Evolutionary conservation across 2,329 filamentous ascomycete species (phyloP), one percentile per base, ranked within the genome.

Genomic region (Aspergillus fischeri): DNA sequence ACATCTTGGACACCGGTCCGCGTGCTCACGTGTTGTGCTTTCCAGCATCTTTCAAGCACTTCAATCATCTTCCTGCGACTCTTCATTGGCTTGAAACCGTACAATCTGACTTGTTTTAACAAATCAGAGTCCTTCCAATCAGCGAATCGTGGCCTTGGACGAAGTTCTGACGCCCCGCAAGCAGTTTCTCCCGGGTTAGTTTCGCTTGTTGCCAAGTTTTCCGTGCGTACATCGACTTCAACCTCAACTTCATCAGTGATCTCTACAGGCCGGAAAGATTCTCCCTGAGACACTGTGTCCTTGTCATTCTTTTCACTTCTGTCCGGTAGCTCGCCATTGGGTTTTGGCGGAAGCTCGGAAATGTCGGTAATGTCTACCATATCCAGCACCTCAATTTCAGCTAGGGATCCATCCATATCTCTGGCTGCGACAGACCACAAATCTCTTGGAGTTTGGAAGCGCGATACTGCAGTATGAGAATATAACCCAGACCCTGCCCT

Each of bases 351-450:
- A 1, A 52, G 45, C 35, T 58, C 53, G 8, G 57, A 49, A 29
- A 38, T 28, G 52, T 63, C 57, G 24, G 67, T 63, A 3, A 79
- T 78, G 24, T 82, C 76, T 4, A 78, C 77, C 20, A 89, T 71
- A 54, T 90, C 83, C 45, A 89, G 74, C 20, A 86, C 76, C 61
- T 88, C 84, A 11, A 85, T 70, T 53, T 87, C 82, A 52, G 90
- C 77, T 2, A 92, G 70, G 14, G 83, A 81, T 1, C 89, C 88
- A 24, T 86, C 81, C 0, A 76, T 75, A 66, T 90, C 86, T 61
- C 90, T 81, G 25, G 89, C 84, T 4, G 86, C 87, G 42, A 86
- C 87, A 57, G 81, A 79, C 91, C 91, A 96, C 1, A 94, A 77
- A 54, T 82, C 78, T 55, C 71, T 72, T 4, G 65, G 68, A 24